These are phyloP conservation scores for Ceratobasidium sp. DNA, from an alignment of 1,284 basidiomycete genomes.

Conservation along the genomic window DNA sequence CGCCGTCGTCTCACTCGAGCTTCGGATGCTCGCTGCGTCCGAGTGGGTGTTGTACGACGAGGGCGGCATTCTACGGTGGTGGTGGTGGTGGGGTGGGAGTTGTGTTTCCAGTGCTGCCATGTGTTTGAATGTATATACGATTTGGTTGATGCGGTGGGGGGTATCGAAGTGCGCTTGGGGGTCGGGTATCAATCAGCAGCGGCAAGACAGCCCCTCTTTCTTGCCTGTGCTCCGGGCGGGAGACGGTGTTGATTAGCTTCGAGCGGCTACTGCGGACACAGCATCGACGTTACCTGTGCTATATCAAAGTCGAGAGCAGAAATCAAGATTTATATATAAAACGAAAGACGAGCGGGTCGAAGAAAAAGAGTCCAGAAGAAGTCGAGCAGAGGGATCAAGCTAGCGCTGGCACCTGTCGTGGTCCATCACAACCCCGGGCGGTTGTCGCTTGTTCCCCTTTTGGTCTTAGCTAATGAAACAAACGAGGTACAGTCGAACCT, in stretches of 20 bases:
- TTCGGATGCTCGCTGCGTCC: slow-evolving; percentile 42
- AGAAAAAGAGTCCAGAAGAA: too few species aligned
- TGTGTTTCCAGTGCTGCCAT: neutral
- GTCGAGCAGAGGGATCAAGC: neutral
- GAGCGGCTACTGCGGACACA: neutral
- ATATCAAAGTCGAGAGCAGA: neutral
- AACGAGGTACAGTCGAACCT: neutral
- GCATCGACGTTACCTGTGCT: slow-evolving; percentile 12
- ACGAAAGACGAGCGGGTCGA: neutral
- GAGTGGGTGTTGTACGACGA: slow-evolving; percentile 13
- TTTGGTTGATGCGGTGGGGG: neutral
- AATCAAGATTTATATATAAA: neutral
- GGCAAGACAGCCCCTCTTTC: neutral
- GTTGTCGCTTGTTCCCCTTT: slow-evolving; percentile 1
- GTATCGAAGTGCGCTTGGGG: neutral
- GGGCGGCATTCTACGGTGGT: neutral
- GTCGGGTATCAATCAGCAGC: slow-evolving; percentile 18
- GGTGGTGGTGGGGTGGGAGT: neutral
- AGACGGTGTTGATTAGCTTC: too few species aligned
- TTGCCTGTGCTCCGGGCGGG: neutral
- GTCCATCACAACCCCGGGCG: slow-evolving; percentile 17
- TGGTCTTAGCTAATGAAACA: neutral
- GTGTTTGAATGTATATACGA: too few species aligned
- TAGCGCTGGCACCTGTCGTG: slow-evolving; percentile 28
- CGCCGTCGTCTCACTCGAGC: slow-evolving; percentile 70